These are phyloP conservation scores for Penicilliopsis zonata DNA, from an alignment of 495 filamentous ascomycete species.

Conservation along the genomic window DNA sequence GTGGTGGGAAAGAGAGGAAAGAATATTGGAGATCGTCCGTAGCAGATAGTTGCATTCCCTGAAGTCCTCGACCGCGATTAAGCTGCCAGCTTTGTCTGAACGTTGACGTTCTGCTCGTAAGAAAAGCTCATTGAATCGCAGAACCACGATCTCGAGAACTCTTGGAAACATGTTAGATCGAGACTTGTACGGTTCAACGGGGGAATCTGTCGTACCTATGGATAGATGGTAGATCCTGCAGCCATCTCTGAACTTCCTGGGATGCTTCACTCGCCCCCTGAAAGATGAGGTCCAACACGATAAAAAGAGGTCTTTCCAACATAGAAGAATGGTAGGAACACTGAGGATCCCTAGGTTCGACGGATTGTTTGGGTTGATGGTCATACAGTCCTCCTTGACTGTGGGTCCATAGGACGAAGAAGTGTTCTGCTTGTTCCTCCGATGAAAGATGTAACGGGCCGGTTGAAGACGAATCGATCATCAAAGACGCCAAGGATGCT, in stretches of 20 bases:
- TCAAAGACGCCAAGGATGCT: constrained; percentile 63
- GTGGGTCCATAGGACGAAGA: constrained; percentile 68
- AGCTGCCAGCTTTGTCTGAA: constrained; percentile 6
- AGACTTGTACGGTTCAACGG: not conserved
- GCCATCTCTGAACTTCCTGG: constrained; percentile 68
- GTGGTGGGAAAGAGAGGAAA: constrained; percentile 35
- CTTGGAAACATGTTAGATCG: constrained; percentile 16
- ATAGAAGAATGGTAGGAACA: constrained; percentile 41
- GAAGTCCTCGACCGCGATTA: constrained; percentile 48
- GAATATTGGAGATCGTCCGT: constrained; percentile 57
- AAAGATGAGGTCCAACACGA: constrained; percentile 67
- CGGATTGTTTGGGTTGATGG: constrained; percentile 39
- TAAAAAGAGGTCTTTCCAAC: constrained; percentile 69
- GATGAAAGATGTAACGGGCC: constrained; percentile 18
- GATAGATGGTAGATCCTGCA: constrained; percentile 54
- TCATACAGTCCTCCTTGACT: constrained; percentile 52
- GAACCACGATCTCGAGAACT: constrained; percentile 27
- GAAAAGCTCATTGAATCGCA: constrained; percentile 25
- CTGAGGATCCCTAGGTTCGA: constrained; percentile 23
- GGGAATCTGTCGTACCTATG: constrained; percentile 18
- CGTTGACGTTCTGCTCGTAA: constrained; percentile 12
- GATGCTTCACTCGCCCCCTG: constrained; percentile 65
- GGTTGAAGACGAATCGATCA: constrained; percentile 37
- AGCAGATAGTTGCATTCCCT: constrained; percentile 71
- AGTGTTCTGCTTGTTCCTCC: constrained; percentile 37